Conservation (phyloP, 2,329 filamentous ascomycete species). For the Penicillium crustosum region DNA sequence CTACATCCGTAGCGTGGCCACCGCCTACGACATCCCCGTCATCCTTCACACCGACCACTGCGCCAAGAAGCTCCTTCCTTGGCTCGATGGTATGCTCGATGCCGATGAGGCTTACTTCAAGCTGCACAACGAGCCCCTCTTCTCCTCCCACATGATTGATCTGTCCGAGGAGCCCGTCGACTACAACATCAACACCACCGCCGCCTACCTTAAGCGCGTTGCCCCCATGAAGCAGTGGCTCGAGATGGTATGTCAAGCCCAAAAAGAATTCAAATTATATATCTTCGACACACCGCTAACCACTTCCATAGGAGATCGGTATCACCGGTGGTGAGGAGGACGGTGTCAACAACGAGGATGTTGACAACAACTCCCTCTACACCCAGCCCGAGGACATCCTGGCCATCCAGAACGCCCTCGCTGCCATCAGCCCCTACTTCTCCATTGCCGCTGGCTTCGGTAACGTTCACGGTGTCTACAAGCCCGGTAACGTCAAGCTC, state of each 20-base stretch:
- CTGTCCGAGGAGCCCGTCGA: constrained; percentile 87
- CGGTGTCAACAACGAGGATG: constrained; percentile 96
- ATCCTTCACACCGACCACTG: constrained; percentile 97
- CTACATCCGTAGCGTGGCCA: constrained; percentile 87
- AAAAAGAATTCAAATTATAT: too few relatives aligned
- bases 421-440: constrained; percentile 90
- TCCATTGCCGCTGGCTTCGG: constrained; percentile 97
- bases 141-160: constrained; percentile 98
- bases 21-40: constrained; percentile 84
- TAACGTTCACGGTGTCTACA: constrained; percentile 99
- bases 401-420: constrained; percentile 83
- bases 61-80: constrained; percentile 98
- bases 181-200: constrained; percentile 89
- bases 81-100: constrained; percentile 94
- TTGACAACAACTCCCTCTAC: constrained; percentile 96
- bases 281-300: constrained; percentile 6
- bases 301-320: constrained; percentile 65
- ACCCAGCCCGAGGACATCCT: constrained; percentile 97
- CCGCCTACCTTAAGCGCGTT: constrained; percentile 88
- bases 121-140: constrained; percentile 85
- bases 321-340: constrained; percentile 98
- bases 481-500: constrained; percentile 94
- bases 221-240: constrained; percentile 98
- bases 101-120: constrained; percentile 96
- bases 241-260: constrained; percentile 71